Evolutionary conservation across 2,329 filamentous ascomycete genomes (phyloP).

Genomic region (Colletotrichum cereale): DNA sequence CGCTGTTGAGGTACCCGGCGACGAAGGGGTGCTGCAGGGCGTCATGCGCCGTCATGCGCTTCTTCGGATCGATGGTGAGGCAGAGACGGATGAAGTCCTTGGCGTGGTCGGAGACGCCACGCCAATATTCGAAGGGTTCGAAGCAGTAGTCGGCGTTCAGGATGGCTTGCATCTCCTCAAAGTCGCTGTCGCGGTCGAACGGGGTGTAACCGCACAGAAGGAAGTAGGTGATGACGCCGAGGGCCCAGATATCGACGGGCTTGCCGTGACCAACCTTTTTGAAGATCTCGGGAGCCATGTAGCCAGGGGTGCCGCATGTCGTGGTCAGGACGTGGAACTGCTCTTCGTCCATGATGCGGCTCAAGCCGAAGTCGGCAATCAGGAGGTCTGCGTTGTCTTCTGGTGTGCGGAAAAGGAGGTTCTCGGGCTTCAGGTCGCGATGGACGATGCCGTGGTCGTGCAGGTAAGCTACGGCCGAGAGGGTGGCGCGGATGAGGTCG

Average conservation of each 20-base stretch:
- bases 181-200: conserved; percentile 96
- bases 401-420: conserved; percentile 94
- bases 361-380: conserved; percentile 96
- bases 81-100: conserved; percentile 94
- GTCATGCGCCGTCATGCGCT: conserved; percentile 92
- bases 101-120: conserved; percentile 85
- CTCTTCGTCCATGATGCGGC: conserved; percentile 98
- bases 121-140: conserved; percentile 95
- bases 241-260: conserved; percentile 97
- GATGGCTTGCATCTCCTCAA: conserved; percentile 99
- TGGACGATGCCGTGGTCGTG: conserved; percentile 99
- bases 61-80: conserved; percentile 87
- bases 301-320: conserved; percentile 96
- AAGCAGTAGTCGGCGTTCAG: conserved; percentile 97
- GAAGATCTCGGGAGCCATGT: conserved; percentile 99
- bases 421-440: conserved; percentile 97
- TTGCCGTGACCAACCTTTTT: conserved; percentile 99
- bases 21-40: conserved; percentile 77
- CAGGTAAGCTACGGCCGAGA: conserved; percentile 97
- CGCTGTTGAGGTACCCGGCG: conserved; percentile 62
- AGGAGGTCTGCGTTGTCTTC: conserved; percentile 97
- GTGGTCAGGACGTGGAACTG: conserved; percentile 98
- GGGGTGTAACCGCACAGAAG: conserved; percentile 97
- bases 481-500: conserved; percentile 91
- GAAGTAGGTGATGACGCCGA: conserved; percentile 99